Evolutionary conservation across 129 eudicot species (phyloP), one percentile per base, ranked within the genome.

Genomic region (Flaveria sonorensis): DNA sequence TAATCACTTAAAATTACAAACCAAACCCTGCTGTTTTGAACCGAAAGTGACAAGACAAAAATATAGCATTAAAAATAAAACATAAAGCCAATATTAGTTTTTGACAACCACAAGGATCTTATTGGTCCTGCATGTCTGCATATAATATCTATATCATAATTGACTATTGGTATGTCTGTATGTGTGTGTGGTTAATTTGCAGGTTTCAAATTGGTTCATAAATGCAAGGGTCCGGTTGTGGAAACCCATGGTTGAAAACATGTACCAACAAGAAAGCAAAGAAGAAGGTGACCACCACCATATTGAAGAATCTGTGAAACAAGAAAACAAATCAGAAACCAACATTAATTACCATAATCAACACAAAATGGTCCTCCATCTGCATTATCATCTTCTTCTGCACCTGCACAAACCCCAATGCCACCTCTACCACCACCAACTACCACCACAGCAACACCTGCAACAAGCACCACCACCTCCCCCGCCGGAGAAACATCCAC

Each of bases 241-340:
- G 99, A 94, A 94, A 83, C 99, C 99, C 84, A 94, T 94, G 99
- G 96, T 94, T 32, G 99, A 94, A 74, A 97, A 94, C 9, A 94
- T 94, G 96, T 91, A 94, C 80, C 97, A 89, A 78, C 96, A 94
- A 71, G 98, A 94, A 73, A 83, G 92, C 89, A 91, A 94, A 11
- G 90, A 83, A 14, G 81, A 72, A 32, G 21, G 61, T n/a, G 89
- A 73, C 0, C 77, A 71, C 1, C 82, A 45, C n/a, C 69, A 73
- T 21, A 46, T 46, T 6, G 36, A 68, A 10, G 81, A 73, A 1
- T 71, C 61, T 69, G 51, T 66, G 40, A 65, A 71, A 8, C 4
- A 63, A 6, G 12, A 63, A 63, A 63, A 63, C n/a, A 30, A 63
- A 15, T 28, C 45, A 14, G 45, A 63, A 14, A 28, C 40, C 23